Percentiles rank a stretch among this genome's conserved stretches.
Conservation (phyloP, 441 rosid species). For the Corymbia calophylla region DNA sequence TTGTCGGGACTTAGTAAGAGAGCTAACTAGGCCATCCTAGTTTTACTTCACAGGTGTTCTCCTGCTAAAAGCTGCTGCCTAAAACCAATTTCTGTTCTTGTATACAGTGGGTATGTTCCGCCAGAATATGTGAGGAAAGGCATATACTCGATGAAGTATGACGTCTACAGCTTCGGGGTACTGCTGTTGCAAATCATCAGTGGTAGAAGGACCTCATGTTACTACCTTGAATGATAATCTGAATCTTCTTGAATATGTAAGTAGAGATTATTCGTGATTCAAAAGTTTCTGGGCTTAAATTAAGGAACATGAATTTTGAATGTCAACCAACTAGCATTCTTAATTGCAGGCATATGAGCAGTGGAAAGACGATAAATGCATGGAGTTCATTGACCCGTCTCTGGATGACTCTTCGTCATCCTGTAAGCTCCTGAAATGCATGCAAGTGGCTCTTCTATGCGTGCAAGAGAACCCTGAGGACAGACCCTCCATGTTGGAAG, state of each 20-base stretch:
- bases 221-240: neutral
- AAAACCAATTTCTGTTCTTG: neutral
- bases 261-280: neutral
- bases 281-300: neutral
- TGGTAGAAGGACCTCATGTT: slow-evolving; percentile 9
- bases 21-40: neutral
- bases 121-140: slow-evolving; percentile 22
- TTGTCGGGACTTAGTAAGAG: slow-evolving; percentile 30
- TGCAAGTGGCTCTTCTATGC: slow-evolving; percentile 26
- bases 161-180: slow-evolving; percentile 28
- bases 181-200: slow-evolving; percentile 24
- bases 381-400: slow-evolving; percentile 19
- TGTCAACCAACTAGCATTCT: neutral
- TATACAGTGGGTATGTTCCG: slow-evolving; percentile 19
- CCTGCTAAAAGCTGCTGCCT: neutral
- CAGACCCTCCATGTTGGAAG: slow-evolving; percentile 28
- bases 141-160: slow-evolving; percentile 19
- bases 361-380: slow-evolving; percentile 15
- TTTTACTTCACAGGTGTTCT: neutral
- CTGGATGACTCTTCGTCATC: slow-evolving; percentile 12
- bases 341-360: slow-evolving; percentile 18
- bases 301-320: neutral
- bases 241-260: slow-evolving; percentile 14
- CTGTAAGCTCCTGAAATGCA: slow-evolving; percentile 10
- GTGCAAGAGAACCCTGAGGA: slow-evolving; percentile 21